phyloP scores from a whole-genome alignment of 2,329 filamentous ascomycete species.

The Sporothrix brunneoviolacea region DNA sequence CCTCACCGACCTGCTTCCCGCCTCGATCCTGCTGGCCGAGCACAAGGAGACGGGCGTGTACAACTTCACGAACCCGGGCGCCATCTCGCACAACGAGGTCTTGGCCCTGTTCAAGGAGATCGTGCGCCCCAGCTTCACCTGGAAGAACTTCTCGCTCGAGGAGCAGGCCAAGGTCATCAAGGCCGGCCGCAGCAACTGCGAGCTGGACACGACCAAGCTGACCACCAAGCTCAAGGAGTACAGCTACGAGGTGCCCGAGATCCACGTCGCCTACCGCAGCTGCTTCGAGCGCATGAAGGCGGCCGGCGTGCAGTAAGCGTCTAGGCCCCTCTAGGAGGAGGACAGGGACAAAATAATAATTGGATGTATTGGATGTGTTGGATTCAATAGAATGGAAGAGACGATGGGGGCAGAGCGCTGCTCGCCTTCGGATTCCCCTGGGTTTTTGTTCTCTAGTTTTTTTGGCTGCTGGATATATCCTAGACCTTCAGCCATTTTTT shows the following conservation, averaged over 20 bases:
- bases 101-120: constrained; percentile 56
- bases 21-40: constrained; percentile 79
- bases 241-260: constrained; percentile 50
- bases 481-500: constrained; percentile 3
- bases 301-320: constrained; percentile 40
- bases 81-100: constrained; percentile 66
- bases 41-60: constrained; percentile 72
- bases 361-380: background rate
- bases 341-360: background rate
- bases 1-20: constrained; percentile 57
- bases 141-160: constrained; percentile 60
- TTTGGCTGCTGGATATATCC: constrained; percentile 1
- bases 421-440: background rate
- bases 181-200: constrained; percentile 60
- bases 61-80: constrained; percentile 65
- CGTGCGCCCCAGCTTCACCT: constrained; percentile 52
- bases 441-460: background rate
- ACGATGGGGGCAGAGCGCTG: background rate
- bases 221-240: constrained; percentile 54
- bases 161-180: constrained; percentile 63
- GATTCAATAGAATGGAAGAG: too few species aligned
- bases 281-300: constrained; percentile 61
- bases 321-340: background rate
- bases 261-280: constrained; percentile 53
- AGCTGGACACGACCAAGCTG: constrained; percentile 57